These are phyloP conservation scores for Durotheca rogersii DNA, from an alignment of 495 filamentous ascomycete species.

Conservation along the genomic window DNA sequence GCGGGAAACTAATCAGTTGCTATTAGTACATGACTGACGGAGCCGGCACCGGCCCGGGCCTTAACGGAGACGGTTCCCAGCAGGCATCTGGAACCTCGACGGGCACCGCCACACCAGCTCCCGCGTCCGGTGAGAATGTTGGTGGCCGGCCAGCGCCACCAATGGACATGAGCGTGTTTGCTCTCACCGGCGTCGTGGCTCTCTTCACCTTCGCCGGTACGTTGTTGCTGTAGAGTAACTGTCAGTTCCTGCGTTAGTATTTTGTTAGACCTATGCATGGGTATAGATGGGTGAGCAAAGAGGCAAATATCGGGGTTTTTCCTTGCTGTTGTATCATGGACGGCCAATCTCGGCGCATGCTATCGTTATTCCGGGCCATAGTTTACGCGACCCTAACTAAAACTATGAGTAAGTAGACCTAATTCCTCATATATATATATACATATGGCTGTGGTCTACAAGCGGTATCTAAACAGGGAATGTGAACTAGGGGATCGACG, in stretches of 20 bases:
- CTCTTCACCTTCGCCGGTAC: constrained; percentile 66
- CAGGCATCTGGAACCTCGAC: constrained; percentile 61
- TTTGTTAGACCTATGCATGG: no score
- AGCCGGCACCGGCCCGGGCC: constrained; percentile 71
- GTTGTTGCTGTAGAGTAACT: constrained; percentile 53
- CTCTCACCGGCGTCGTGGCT: constrained; percentile 55
- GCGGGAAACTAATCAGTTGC: constrained; percentile 18
- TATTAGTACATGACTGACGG: constrained; percentile 68
- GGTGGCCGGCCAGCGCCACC: constrained; percentile 44
- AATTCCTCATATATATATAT: no score
- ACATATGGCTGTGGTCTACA: no score
- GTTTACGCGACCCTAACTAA: no score
- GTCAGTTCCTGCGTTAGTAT: background rate
- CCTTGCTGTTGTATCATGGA: no score
- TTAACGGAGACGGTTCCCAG: constrained; percentile 72
- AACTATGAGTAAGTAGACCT: no score
- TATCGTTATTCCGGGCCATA: no score
- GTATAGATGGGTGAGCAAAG: background rate
- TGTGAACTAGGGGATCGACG: no score
- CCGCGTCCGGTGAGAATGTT: constrained; percentile 43
- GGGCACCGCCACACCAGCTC: constrained; percentile 62
- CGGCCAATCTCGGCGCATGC: no score
- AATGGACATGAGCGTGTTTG: constrained; percentile 56
- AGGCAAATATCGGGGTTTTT: constrained; percentile 9
- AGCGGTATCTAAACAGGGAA: no score